Conservation (phyloP, 2,329 filamentous ascomycete species). For the Penicillium sp. region DNA sequence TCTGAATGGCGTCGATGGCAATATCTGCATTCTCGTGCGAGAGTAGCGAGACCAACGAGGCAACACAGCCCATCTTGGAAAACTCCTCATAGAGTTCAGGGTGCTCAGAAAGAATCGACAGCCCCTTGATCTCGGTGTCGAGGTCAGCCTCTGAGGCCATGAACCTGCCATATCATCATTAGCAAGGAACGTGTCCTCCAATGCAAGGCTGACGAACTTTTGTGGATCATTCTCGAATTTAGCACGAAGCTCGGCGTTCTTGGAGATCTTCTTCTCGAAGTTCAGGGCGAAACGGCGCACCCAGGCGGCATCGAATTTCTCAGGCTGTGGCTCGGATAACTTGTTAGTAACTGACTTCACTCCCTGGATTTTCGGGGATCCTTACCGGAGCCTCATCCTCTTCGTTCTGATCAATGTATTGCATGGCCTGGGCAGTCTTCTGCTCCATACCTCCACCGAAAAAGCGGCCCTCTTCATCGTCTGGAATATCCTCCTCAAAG, state of each 20-base stretch:
- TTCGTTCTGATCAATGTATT: constrained; percentile 78
- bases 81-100: constrained; percentile 81
- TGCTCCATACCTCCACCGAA: constrained; percentile 89
- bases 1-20: constrained; percentile 86
- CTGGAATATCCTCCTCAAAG: constrained; percentile 60
- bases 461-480: constrained; percentile 92
- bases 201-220: constrained; percentile 55
- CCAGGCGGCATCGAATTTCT: constrained; percentile 84
- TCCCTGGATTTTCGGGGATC: background rate
- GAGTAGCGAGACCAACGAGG: constrained; percentile 76
- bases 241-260: constrained; percentile 86
- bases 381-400: constrained; percentile 53
- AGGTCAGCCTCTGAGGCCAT: constrained; percentile 86
- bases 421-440: constrained; percentile 78
- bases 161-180: constrained; percentile 51
- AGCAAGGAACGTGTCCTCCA: background rate
- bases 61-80: constrained; percentile 71
- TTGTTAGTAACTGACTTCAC: constrained; percentile 27
- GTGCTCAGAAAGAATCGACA: constrained; percentile 87
- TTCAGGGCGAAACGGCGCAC: constrained; percentile 76
- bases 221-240: constrained; percentile 79
- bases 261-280: constrained; percentile 88
- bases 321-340: constrained; percentile 49
- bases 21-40: constrained; percentile 98
- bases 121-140: constrained; percentile 81